Percentiles rank a stretch among this genome's conserved stretches.
phyloP scores from a whole-genome alignment of 225 moss, liverwort and hornwort species.

The Ulota crispa region DNA sequence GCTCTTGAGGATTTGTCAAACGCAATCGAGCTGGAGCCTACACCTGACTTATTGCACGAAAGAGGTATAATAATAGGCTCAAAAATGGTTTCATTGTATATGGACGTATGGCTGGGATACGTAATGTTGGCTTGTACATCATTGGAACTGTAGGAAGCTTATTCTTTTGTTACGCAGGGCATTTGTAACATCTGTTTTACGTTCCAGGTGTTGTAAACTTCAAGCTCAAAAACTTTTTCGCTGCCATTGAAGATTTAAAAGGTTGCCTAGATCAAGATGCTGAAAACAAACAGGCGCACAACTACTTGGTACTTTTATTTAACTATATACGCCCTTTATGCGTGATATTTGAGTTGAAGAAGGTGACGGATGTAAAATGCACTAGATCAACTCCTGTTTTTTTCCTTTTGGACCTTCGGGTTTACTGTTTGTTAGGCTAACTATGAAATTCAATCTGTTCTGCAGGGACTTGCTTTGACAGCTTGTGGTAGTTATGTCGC shows the following conservation, averaged over 20 bases:
- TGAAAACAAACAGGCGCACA: conserved; percentile 71
- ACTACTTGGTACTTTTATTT: conserved; percentile 59
- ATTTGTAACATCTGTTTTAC: conserved; percentile 16
- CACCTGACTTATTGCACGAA: conserved; percentile 71
- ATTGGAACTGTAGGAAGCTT: not conserved
- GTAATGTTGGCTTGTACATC: not conserved
- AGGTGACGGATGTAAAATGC: not conserved
- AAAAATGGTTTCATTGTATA: not conserved
- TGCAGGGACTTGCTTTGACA: conserved; percentile 77
- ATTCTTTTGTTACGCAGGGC: not conserved
- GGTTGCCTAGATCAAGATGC: conserved; percentile 61
- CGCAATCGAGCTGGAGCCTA: conserved; percentile 71
- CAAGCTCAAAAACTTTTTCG: conserved; percentile 68
- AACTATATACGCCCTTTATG: not conserved
- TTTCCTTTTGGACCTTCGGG: not conserved
- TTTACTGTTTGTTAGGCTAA: conserved; percentile 13
- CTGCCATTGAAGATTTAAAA: conserved; percentile 65
- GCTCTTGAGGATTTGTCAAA: conserved; percentile 72
- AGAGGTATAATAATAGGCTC: conserved; percentile 50
- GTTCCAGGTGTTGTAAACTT: conserved; percentile 75
- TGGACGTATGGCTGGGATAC: conserved; percentile 13
- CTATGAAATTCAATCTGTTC: conserved; percentile 7
- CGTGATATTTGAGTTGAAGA: conserved; percentile 5
- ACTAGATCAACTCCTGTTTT: conserved; percentile 12
- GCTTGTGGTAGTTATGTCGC: conserved; percentile 65